Base-by-base conservation (phyloP, 78 protist species). In the Dictyostelium capitatum region DNA sequence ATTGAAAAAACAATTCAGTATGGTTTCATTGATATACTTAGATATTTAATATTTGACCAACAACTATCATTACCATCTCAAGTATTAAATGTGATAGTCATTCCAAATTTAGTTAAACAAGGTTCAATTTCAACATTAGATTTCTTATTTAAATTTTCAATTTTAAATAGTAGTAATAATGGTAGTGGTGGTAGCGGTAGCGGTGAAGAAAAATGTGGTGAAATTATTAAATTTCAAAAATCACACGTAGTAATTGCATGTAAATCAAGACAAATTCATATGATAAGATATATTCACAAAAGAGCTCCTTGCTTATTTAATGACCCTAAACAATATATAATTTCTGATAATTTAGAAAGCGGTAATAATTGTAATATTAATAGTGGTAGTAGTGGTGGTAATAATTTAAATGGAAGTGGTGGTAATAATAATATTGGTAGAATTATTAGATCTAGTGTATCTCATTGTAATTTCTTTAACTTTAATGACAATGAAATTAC, bases 61-160 rank as follows among this genome's bases (percentile, higher is more conserved):
- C 8, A 30, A 12, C 23, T 12, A 25, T 65, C 28, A 65, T 23
- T 59, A 9, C 73, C 73, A 30, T 30, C 28, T 3, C 47, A 65
- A 65, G 73, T 30, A 25, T 30, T 65, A 30, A 65, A 65, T 11
- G 28, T 65, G 25, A 30, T 65, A 10, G 30, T 65, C 1, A 25
- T 65, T 14, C 73, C 73, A 65, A 65, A 65, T 65, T 14, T 65
- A 14, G 46, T 65, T 12, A 65, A 65, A 30, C 37, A 65, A 28
- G 73, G 73, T 28, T 65, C 73, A 65, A 30, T 65, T 28, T 65
- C 73, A 65, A 65, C 73, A 10, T 30, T 65, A 65, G 47, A 65
- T 30, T 65, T 30, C n/a, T 25, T 65, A 3, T 30, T 28, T 25
- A 65, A 30, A 30, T 25, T 10, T 12, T 65, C 20, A 54, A 54